These are phyloP conservation scores for Xylariaceae sp. DNA, from an alignment of 2,329 filamentous ascomycete genomes.

Conservation along the genomic window DNA sequence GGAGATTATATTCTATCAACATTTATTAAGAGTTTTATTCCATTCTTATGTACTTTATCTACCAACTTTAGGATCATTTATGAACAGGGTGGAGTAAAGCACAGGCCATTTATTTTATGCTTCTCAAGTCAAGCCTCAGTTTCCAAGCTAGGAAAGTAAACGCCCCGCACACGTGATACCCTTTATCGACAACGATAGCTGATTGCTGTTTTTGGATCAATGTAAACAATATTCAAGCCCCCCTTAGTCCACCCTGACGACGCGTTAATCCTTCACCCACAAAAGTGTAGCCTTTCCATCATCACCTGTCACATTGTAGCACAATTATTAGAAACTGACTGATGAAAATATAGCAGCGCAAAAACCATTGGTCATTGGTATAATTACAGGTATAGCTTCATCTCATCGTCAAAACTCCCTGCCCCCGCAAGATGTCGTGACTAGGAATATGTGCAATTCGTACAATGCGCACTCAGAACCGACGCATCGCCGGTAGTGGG, in stretches of 20 bases:
- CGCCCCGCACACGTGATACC: slow-evolving; percentile 34
- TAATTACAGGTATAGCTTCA: slow-evolving; percentile 46
- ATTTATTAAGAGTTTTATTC: too few species aligned
- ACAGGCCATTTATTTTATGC: background rate
- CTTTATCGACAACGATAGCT: slow-evolving; percentile 34
- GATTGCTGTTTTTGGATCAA: slow-evolving; percentile 29
- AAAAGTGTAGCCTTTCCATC: too few species aligned
- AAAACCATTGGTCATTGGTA: slow-evolving; percentile 34
- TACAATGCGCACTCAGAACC: slow-evolving; percentile 15
- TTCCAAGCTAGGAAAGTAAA: background rate
- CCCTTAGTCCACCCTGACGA: slow-evolving; percentile 18
- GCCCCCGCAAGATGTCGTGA: slow-evolving; percentile 23
- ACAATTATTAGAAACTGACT: background rate
- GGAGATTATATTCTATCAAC: too few species aligned
- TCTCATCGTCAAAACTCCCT: slow-evolving; percentile 40
- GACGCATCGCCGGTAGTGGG: slow-evolving; percentile 1
- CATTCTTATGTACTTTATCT: too few species aligned
- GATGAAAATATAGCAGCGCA: slow-evolving; percentile 12
- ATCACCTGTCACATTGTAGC: background rate
- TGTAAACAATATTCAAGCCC: slow-evolving; percentile 34
- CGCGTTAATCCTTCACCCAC: slow-evolving; percentile 19
- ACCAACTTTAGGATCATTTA: too few species aligned
- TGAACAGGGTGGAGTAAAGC: background rate
- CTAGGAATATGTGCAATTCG: slow-evolving; percentile 37
- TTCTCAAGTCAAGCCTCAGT: slow-evolving; percentile 1